phyloP scores from a whole-genome alignment of 768 basidiomycete genomes.

The Mycena chlorophos region DNA sequence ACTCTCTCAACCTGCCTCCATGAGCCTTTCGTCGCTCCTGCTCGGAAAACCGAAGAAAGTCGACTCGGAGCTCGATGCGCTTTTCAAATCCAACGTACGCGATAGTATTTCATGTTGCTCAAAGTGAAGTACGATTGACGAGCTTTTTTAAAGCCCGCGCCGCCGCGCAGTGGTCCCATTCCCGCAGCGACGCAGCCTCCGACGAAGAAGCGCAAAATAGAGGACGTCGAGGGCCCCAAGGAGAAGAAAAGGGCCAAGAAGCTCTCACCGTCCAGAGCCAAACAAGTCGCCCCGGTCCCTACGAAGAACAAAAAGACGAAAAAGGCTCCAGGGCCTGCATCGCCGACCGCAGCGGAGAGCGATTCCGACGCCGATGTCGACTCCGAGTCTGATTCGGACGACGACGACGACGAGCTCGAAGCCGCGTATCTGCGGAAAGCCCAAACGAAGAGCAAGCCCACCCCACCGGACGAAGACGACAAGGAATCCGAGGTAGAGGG shows the following conservation, averaged over 20 bases:
- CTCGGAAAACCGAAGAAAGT: constrained; percentile 43
- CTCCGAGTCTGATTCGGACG: constrained; percentile 30
- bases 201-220: constrained; percentile 37
- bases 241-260: constrained; percentile 14
- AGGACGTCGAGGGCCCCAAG: constrained; percentile 21
- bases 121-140: neutral
- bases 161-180: constrained; percentile 21
- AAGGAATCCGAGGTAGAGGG: constrained; percentile 23
- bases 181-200: constrained; percentile 18
- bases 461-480: constrained; percentile 11
- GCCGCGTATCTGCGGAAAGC: constrained; percentile 26
- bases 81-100: constrained; percentile 60
- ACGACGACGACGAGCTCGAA: constrained; percentile 38
- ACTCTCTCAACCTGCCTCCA: constrained; percentile 22
- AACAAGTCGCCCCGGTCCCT: neutral
- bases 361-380: constrained; percentile 26
- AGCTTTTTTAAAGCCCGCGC: constrained; percentile 3
- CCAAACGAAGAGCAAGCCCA: constrained; percentile 7
- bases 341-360: constrained; percentile 12
- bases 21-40: constrained; percentile 61
- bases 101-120: neutral
- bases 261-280: neutral
- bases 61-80: constrained; percentile 62
- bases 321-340: constrained; percentile 7
- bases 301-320: constrained; percentile 18